Percentiles rank a stretch among this genome's conserved stretches.
Evolutionary conservation across 176 grass and related monocot genomes (phyloP).

Genomic region (Hyparrhenia diplandra): DNA sequence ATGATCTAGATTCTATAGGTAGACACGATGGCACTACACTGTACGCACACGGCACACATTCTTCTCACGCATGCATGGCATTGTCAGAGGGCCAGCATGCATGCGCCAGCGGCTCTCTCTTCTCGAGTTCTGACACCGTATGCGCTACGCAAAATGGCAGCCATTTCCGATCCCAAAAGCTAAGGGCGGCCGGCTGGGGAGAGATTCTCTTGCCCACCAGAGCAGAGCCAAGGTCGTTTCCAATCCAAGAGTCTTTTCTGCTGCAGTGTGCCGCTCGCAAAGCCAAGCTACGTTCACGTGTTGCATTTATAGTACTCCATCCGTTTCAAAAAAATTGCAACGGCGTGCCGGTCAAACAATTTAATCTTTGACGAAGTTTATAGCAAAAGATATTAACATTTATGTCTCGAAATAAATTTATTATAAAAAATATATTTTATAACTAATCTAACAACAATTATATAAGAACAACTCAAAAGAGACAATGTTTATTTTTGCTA

Average conservation of each 20-base stretch:
- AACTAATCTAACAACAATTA: too few species aligned
- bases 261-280: not conserved
- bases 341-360: too few species aligned
- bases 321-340: too few species aligned
- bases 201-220: not conserved
- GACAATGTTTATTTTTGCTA: too few species aligned
- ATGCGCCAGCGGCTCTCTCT: not conserved
- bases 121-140: not conserved
- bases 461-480: too few species aligned
- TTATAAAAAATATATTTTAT: too few species aligned
- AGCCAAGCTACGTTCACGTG: too few species aligned
- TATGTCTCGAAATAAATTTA: too few species aligned
- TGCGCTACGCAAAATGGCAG: slow-evolving; percentile 25
- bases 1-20: not conserved
- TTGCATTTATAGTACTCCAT: too few species aligned
- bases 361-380: too few species aligned
- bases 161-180: slow-evolving; percentile 6
- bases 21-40: not conserved
- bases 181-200: not conserved
- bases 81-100: not conserved
- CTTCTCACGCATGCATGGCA: not conserved
- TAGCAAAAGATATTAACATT: too few species aligned
- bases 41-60: not conserved
- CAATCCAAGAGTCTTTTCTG: slow-evolving; percentile 19
- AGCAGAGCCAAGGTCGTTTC: not conserved